phyloP scores from a whole-genome alignment of 2,329 filamentous ascomycete species.

The Penicillium digitatum region DNA sequence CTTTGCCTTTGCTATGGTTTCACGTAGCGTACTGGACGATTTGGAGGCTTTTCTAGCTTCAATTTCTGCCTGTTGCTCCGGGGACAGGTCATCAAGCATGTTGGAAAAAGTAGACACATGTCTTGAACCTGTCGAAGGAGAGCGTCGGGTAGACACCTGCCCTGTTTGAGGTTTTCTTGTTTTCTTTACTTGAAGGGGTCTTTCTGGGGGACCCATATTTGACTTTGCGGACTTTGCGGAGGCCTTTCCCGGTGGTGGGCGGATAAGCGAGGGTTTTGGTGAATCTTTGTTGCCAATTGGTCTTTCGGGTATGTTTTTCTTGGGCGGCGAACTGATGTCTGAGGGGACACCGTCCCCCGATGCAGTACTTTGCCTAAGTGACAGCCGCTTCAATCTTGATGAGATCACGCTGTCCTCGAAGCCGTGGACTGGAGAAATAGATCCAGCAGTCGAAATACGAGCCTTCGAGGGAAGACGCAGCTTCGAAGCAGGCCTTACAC shows the following conservation, averaged over 20 bases:
- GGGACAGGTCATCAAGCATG: conserved; percentile 28
- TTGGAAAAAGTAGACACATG: conserved; percentile 30
- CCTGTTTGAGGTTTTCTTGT: conserved; percentile 35
- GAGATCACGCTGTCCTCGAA: conserved; percentile 24
- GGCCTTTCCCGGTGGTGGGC: conserved; percentile 53
- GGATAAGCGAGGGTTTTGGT: conserved; percentile 48
- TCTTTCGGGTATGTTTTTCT: conserved; percentile 13
- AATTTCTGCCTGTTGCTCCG: conserved; percentile 27
- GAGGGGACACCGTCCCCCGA: conserved; percentile 8
- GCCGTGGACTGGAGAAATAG: conserved; percentile 18
- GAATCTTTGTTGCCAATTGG: conserved; percentile 48
- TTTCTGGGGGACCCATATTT: conserved; percentile 28
- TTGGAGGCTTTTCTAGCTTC: conserved; percentile 52
- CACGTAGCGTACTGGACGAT: conserved; percentile 75
- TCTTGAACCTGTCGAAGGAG: conserved; percentile 32
- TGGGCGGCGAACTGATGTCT: conserved; percentile 17
- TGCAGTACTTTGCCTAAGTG: conserved; percentile 20
- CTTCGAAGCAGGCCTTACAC: conserved; percentile 30
- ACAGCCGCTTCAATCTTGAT: conserved; percentile 23
- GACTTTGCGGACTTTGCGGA: conserved; percentile 53
- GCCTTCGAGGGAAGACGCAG: conserved; percentile 35
- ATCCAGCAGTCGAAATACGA: conserved; percentile 26
- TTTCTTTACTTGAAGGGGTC: conserved; percentile 40
- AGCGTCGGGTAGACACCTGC: conserved; percentile 28
- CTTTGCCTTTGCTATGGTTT: conserved; percentile 90